These are phyloP conservation scores for Phytophthora podocarpi DNA, from an alignment of 352 stramenopile species.

Conservation along the genomic window DNA sequence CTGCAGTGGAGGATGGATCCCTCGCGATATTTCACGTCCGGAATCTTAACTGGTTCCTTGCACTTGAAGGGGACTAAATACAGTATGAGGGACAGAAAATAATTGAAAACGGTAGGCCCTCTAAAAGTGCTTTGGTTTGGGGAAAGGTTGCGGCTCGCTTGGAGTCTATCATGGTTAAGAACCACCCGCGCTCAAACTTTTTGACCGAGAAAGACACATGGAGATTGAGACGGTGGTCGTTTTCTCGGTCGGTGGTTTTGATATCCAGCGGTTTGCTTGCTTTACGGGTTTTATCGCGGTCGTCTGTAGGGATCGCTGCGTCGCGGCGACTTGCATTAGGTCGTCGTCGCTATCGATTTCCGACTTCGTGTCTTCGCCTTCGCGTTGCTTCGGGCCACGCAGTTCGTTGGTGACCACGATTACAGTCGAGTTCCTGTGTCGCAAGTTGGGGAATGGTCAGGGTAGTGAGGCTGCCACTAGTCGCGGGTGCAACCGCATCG, in stretches of 20 bases:
- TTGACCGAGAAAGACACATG: too few species aligned
- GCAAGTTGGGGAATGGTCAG: too few species aligned
- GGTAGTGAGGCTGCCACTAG: too few species aligned
- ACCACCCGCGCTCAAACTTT: too few species aligned
- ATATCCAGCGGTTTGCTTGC: not conserved
- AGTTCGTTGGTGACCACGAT: too few species aligned
- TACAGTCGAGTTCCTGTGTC: too few species aligned
- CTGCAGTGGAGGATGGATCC: not conserved
- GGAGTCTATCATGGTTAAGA: not conserved
- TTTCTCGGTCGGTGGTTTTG: not conserved
- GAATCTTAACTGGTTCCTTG: not conserved
- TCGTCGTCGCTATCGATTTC: not conserved
- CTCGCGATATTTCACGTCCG: not conserved
- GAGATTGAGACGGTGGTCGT: not conserved
- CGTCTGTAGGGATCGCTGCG: not conserved
- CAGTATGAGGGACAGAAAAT: not conserved
- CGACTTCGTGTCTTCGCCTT: not conserved
- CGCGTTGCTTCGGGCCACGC: too few species aligned
- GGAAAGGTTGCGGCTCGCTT: not conserved
- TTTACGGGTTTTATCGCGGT: not conserved
- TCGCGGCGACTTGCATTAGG: not conserved
- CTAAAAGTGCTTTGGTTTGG: not conserved
- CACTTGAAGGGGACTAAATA: not conserved
- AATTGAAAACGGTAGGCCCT: not conserved
- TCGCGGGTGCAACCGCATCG: too few species aligned